Evolutionary conservation across 257 asterid species (phyloP).

Genomic region (Przewalskia tangutica): DNA sequence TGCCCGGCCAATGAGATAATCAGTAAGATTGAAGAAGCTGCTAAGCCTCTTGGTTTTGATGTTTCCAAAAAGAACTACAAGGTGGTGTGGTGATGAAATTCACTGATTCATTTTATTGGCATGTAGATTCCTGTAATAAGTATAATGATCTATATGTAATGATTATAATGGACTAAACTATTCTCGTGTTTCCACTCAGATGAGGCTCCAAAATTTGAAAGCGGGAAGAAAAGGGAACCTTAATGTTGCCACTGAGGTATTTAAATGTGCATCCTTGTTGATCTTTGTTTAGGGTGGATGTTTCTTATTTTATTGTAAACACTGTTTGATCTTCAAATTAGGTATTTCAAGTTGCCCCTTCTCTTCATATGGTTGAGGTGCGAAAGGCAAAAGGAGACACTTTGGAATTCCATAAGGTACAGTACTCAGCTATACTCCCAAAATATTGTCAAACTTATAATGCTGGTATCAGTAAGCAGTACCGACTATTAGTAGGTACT

Average conservation of each 20-base stretch:
- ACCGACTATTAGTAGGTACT: neutral
- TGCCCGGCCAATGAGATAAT: constrained; percentile 71
- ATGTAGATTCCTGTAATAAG: neutral
- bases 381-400: constrained; percentile 76
- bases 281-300: neutral
- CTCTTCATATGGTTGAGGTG: constrained; percentile 72
- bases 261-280: neutral
- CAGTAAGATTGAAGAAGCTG: constrained; percentile 76
- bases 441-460: neutral
- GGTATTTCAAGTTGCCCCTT: constrained; percentile 75
- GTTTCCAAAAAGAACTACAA: constrained; percentile 84
- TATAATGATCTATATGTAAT: neutral
- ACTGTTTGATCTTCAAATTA: constrained; percentile 13
- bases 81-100: constrained; percentile 41
- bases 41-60: constrained; percentile 81
- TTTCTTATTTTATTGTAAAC: neutral
- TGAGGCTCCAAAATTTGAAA: constrained; percentile 78
- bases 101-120: neutral
- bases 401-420: constrained; percentile 75
- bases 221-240: constrained; percentile 94
- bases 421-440: neutral
- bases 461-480: neutral
- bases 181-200: constrained; percentile 28
- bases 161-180: neutral
- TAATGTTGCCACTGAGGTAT: constrained; percentile 79